Base-by-base conservation (phyloP, 768 basidiomycete genomes). In the Leccinum fibrillosum region DNA sequence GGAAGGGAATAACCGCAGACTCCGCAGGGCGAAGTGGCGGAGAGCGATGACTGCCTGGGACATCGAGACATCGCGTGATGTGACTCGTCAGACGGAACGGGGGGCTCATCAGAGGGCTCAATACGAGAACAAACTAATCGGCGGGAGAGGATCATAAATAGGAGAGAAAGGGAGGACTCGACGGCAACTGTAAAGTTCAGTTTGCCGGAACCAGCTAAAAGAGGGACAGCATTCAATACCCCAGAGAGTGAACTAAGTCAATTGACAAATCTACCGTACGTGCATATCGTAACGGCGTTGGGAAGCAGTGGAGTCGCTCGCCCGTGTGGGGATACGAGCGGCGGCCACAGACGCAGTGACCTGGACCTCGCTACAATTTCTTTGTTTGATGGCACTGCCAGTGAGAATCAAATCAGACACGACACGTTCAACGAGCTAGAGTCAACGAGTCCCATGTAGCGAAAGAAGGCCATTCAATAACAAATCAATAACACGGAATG, bases 101-200 rank as follows among this genome's bases (percentile, higher is more conserved):
- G 30, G 62, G 28, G 4, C 37, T 39, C 62, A 73, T 71, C 52
- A 26, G 52, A 61, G n/a, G 32, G 21, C 47, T 59, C 54, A 32
- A 56, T 57, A 52, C 51, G 7, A 19, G 17, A 53, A 32, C 51
- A 54, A 42, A 51, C 52, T 10, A 6, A 55, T 37, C 28, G 25
- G 52, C 17, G 49, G 52, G 25, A 48, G 30, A 19, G 25, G 23
- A 50, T 58, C 63, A 67, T 69, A 73, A 72, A 71, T 71, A 71
- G 54, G 58, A 4, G 57, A 59, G 58, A 39, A 42, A 23, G 28
- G 54, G 6, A 28, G 21, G 15, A 52, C 39, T 42, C n/a, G 35
- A 64, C 72, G 72, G 70, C 48, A 63, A 67, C 52, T 42, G 50
- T 13, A 52, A 23, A 42, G 34, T 35, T 49, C 37, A 56, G 50